Base-by-base conservation (phyloP, 139 green algal species). In the Trebouxia sp. region DNA sequence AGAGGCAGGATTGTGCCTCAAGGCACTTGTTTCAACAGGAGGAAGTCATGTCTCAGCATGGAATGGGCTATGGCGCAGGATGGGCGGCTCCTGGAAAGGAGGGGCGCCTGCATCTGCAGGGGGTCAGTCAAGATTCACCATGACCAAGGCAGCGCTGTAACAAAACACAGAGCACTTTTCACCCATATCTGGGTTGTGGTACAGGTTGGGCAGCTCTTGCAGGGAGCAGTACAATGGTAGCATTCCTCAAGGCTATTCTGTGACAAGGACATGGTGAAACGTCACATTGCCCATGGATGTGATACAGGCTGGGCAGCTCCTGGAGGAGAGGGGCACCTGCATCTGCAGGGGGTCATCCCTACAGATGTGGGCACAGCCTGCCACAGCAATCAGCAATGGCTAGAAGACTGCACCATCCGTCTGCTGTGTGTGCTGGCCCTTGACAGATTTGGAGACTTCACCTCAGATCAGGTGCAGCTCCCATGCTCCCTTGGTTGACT, bases 381-480 rank as follows among this genome's bases (percentile, higher is more conserved):
- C 0, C 41, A 65, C 0, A 86, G 88, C 35, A 97, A 98, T 83
- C 51, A 38, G 17, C 70, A 66, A 3, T 98, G 93, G 90, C 87
- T 98, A 72, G 89, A 97, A 75, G 93, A 98, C 82, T 92, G 87
- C 75, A 79, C 90, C 17, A 76, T 94, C 51, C 90, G 94, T 50
- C 86, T 99, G 87, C 84, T 98, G 78, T 95, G 91, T 76, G 87
- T 98, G 76, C 90, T 99, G 55, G 91, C 94, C 17, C 91, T 99
- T 66, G 96, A 99, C 88, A 84, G 94, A 15, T 97, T 99, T 85
- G 93, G 90, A 0, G 96, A 99, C 90, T 99, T 93, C 77, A 88
- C 95, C 1, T 97, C 92, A 28, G 96, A 99, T 81, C 87, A 95
- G 86, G 92, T 93, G 30, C 5, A 35, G 47, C 28, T 70, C n/a